These are phyloP conservation scores for Quercus ilex DNA, from an alignment of 306 rosid species.

Conservation along the genomic window DNA sequence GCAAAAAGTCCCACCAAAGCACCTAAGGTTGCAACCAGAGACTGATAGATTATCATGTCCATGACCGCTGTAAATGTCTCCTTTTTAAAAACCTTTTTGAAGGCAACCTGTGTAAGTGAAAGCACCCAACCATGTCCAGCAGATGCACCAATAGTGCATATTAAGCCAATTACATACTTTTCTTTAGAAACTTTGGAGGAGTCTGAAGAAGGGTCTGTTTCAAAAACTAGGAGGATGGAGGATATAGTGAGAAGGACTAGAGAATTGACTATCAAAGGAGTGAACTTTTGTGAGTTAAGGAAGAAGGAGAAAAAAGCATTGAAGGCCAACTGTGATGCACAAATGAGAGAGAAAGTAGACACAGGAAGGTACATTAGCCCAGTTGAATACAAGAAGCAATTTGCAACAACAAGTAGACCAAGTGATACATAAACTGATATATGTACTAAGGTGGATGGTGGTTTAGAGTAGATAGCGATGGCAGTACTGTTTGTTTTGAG, in stretches of 20 bases:
- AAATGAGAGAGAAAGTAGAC: conserved; percentile 49
- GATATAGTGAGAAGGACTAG: conserved; percentile 54
- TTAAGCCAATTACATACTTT: conserved; percentile 40
- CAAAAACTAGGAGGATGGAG: conserved; percentile 39
- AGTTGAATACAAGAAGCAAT: conserved; percentile 31
- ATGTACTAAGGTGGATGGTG: conserved; percentile 8
- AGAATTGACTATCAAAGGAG: conserved; percentile 45
- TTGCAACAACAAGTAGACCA: conserved; percentile 35
- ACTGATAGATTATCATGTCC: conserved; percentile 27
- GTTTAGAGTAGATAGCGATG: background rate
- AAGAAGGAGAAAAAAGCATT: conserved; percentile 57
- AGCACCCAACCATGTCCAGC: conserved; percentile 27
- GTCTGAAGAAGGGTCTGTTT: conserved; percentile 12
- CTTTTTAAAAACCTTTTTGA: conserved; percentile 32
- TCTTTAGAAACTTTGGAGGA: background rate
- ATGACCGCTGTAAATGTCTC: conserved; percentile 33
- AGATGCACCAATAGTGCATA: conserved; percentile 41
- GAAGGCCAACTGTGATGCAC: conserved; percentile 52
- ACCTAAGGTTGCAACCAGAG: conserved; percentile 18
- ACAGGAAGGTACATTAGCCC: conserved; percentile 53
- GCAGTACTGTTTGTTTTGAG: background rate
- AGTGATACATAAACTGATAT: conserved; percentile 27
- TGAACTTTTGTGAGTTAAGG: conserved; percentile 48
- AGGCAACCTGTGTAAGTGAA: conserved; percentile 35
- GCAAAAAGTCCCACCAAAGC: conserved; percentile 39